Evolutionary conservation across 306 rosid species (phyloP).

Genomic region (Dryas alaskensis): DNA sequence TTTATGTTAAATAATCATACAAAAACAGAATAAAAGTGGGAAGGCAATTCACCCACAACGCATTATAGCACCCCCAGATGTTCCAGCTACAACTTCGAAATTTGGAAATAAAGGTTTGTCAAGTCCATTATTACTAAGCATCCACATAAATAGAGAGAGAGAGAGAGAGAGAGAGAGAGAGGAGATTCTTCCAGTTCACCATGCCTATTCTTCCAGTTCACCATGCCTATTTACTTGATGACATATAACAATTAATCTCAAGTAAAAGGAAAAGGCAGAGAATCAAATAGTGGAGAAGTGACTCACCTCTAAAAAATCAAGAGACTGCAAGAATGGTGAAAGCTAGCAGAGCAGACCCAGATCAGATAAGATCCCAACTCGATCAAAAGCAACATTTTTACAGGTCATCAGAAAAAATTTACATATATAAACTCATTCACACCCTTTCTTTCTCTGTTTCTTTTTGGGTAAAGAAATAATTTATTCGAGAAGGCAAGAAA

Average conservation of each 20-base stretch:
- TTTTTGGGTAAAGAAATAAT: constrained; percentile 24
- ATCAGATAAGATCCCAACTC: constrained; percentile 46
- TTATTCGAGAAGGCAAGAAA: constrained; percentile 15
- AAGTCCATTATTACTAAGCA: not conserved
- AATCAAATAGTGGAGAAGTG: constrained; percentile 35
- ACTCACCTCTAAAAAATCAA: constrained; percentile 53
- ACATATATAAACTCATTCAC: constrained; percentile 1
- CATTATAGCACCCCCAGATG: constrained; percentile 26
- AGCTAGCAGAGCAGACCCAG: constrained; percentile 38
- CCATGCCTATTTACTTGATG: constrained; percentile 24
- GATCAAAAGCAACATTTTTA: constrained; percentile 43
- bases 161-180: not conserved
- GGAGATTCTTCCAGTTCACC: constrained; percentile 43
- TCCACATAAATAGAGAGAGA: not conserved
- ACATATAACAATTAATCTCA: constrained; percentile 21
- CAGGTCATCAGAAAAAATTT: constrained; percentile 25
- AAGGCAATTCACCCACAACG: constrained; percentile 26
- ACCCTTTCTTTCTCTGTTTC: not conserved
- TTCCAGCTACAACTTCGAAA: constrained; percentile 7
- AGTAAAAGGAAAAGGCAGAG: constrained; percentile 19
- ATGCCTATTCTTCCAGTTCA: constrained; percentile 36
- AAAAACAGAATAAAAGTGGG: not conserved
- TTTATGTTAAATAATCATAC: not conserved
- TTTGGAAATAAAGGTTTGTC: not conserved
- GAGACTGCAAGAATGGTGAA: constrained; percentile 36